Evolutionary conservation across 2,329 filamentous ascomycete species (phyloP).

Genomic region (Clarireedia monteithiana): DNA sequence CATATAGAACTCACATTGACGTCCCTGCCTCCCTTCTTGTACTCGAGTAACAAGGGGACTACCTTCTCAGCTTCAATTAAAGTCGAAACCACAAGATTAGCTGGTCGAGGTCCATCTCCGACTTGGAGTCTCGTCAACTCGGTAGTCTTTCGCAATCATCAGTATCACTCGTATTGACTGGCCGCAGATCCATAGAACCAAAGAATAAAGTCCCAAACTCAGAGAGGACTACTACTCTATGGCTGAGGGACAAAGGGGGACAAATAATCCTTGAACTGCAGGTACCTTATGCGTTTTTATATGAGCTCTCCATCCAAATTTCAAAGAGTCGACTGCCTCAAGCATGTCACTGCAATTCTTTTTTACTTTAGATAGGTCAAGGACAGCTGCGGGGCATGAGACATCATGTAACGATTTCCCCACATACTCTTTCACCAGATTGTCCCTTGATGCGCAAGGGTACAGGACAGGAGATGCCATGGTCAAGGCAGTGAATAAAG

Average conservation of each 20-base stretch:
- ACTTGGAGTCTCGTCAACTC: constrained; percentile 64
- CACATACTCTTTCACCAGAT: constrained; percentile 40
- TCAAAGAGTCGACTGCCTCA: constrained; percentile 48
- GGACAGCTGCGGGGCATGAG: constrained; percentile 57
- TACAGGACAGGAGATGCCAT: constrained; percentile 23
- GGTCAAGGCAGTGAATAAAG: background rate
- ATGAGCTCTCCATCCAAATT: constrained; percentile 65
- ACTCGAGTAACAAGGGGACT: constrained; percentile 50
- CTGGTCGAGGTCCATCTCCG: constrained; percentile 39
- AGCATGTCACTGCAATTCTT: constrained; percentile 68
- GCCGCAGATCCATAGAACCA: background rate
- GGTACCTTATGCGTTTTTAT: constrained; percentile 76
- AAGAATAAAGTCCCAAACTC: background rate
- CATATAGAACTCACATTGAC: constrained; percentile 46
- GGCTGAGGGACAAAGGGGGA: background rate
- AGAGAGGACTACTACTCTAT: background rate
- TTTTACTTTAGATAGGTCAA: constrained; percentile 59
- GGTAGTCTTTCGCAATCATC: constrained; percentile 42
- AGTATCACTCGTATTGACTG: constrained; percentile 13
- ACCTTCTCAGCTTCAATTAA: constrained; percentile 66
- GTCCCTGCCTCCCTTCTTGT: constrained; percentile 42
- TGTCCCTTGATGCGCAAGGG: constrained; percentile 28
- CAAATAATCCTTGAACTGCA: background rate
- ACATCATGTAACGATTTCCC: constrained; percentile 53
- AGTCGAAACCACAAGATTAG: constrained; percentile 64